Evolutionary conservation across 805 yeast species (phyloP).

Genomic region (Lipomyces japonicus): DNA sequence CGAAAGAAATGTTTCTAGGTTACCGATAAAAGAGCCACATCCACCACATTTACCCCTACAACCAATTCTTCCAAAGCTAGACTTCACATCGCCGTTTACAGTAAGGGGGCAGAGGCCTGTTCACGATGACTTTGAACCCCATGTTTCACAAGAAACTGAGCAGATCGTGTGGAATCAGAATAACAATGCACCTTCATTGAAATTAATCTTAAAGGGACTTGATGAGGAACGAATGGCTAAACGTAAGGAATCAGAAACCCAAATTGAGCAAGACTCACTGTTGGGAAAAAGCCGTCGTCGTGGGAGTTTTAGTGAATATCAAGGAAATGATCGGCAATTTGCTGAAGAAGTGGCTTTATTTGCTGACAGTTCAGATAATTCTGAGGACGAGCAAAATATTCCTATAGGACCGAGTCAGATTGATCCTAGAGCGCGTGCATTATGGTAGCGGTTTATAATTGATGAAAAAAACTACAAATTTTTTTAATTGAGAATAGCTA

Average conservation of each 20-base stretch:
- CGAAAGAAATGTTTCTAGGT: no score
- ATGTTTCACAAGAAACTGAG: background rate
- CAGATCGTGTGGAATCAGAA: conserved; percentile 7
- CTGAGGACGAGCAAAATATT: background rate
- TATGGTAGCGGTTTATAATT: no score
- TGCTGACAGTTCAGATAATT: background rate
- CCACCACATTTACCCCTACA: no score
- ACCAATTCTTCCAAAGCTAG: conserved; percentile 11
- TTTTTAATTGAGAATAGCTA: no score
- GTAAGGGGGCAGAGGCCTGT: background rate
- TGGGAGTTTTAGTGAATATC: background rate
- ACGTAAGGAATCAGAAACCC: background rate
- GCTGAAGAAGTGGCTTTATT: background rate
- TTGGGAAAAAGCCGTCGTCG: background rate
- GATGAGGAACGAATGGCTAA: background rate
- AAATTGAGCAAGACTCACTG: no score
- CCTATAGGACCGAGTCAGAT: background rate
- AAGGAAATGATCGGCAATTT: background rate
- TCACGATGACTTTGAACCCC: background rate
- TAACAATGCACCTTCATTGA: conserved; percentile 1
- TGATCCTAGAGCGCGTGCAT: background rate
- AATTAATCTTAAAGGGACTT: background rate
- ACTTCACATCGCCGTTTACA: conserved; percentile 9
- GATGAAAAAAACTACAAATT: no score
- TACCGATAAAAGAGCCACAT: no score